Base-by-base conservation (phyloP, 164 flowering plant genomes). In the Brasenia schreberi region DNA sequence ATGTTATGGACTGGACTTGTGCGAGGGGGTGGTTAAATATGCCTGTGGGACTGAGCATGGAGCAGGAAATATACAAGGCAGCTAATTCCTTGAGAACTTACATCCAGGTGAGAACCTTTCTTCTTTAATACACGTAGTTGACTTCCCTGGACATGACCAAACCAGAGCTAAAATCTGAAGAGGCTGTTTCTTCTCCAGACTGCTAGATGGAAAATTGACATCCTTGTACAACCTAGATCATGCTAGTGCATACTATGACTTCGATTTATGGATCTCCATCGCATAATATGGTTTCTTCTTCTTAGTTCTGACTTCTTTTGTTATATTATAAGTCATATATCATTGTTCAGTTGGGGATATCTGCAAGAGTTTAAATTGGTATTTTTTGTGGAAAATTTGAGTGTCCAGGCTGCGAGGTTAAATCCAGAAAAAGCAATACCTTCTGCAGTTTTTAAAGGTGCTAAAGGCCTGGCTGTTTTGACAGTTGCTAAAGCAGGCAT, bases 31-130 rank as follows among this genome's bases (percentile, higher is more conserved):
- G 98, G 98, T 66, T 92, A 65, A 92, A 92, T 76, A 79, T 88
- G 73, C 98, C 98, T n/a, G 76, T 90, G 71, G 98, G 98, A 44
- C 68, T 88, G 69, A 85, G 92, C 45, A 90, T 92, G 96, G 98
- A 92, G 68, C 79, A 90, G 74, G 98, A 92, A 72, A 90, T 92
- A 74, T 92, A 92, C 75, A 92, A 92, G 70, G 78, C 98, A 12
- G 67, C 83, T 19, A 81, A 78, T 74, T 80, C 93, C 7, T 76
- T 92, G 83, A 84, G 82, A 79, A 78, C 77, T 66, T 92, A 85
- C 76, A 72, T 79, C 68, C 96, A 88, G 96, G 98, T 90, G 53
- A 45, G 53, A 23, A 23, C 27, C 27, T 23, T 45, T 12, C 53
- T 45, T 45, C 53, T 5, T 45, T 45, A 12, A 45, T 12, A 7